These are phyloP conservation scores for Pseudozyma flocculosa DNA, from an alignment of 1,284 basidiomycete species.

Conservation along the genomic window DNA sequence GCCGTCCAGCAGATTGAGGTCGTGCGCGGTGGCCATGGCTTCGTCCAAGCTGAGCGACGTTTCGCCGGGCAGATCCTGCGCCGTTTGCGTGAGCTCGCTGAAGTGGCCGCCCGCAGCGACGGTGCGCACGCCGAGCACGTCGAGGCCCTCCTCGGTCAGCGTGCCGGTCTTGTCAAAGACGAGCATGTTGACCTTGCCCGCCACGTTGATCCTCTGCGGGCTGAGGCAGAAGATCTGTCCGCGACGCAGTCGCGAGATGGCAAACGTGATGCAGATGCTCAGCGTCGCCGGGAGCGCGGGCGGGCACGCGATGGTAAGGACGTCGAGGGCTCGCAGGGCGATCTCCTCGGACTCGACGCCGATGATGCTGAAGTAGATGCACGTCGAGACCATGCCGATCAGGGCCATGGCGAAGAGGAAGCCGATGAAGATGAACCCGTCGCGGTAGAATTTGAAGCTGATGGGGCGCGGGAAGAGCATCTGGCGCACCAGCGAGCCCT, in stretches of 20 bases:
- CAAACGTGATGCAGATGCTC: slow-evolving; percentile 23
- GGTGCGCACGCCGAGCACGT: slow-evolving; percentile 20
- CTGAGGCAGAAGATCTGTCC: slow-evolving; percentile 23
- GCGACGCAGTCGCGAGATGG: slow-evolving; percentile 15
- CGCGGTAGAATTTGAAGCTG: slow-evolving; percentile 25
- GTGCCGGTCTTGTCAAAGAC: slow-evolving; percentile 42
- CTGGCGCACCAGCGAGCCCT: slow-evolving; percentile 27
- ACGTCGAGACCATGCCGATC: slow-evolving; percentile 18
- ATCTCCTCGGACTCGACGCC: slow-evolving; percentile 31
- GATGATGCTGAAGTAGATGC: slow-evolving; percentile 28
- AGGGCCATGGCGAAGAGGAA: slow-evolving; percentile 20
- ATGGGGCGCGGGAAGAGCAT: slow-evolving; percentile 39
- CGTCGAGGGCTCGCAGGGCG: slow-evolving; percentile 26
- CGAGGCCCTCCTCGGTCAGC: slow-evolving; percentile 25
- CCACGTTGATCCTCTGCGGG: slow-evolving; percentile 37
- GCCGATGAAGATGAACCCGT: slow-evolving; percentile 25
- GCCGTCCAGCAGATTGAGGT: slow-evolving; percentile 26
- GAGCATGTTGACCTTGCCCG: slow-evolving; percentile 23
- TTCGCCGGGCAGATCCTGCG: slow-evolving; percentile 1
- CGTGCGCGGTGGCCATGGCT: slow-evolving; percentile 24
- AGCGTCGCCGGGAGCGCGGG: slow-evolving; percentile 25
- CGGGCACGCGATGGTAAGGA: slow-evolving; percentile 26
- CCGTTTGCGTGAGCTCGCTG: slow-evolving; percentile 4
- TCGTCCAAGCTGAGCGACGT: slow-evolving; percentile 6
- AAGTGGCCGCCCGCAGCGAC: slow-evolving; percentile 7